phyloP scores from a whole-genome alignment of 192 early-diverging fungal species.

The Coemansia reversa region DNA sequence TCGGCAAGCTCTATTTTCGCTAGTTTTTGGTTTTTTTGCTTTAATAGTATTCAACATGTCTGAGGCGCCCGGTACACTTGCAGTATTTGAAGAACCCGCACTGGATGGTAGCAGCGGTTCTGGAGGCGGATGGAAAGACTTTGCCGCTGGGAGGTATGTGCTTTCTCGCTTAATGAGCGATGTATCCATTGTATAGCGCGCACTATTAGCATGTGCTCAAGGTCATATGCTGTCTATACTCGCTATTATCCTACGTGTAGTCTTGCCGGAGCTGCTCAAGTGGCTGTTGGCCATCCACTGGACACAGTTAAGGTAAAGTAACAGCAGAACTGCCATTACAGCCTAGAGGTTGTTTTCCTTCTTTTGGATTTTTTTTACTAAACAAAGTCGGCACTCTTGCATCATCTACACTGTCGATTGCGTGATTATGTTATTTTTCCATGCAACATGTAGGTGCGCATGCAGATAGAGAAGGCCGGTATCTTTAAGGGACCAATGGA shows the following conservation, averaged over 20 bases:
- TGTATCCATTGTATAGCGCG: background rate
- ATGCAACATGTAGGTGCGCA: conserved; percentile 57
- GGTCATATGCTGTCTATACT: background rate
- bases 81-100: conserved; percentile 9
- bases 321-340: background rate
- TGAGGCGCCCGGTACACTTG: conserved; percentile 17
- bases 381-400: background rate
- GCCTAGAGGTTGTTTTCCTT: background rate
- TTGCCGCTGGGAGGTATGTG: conserved; percentile 63
- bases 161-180: too few species aligned
- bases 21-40: background rate
- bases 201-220: background rate
- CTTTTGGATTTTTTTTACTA: conserved; percentile 5
- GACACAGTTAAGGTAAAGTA: conserved; percentile 74
- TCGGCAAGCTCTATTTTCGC: background rate
- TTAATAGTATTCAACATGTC: conserved; percentile 15
- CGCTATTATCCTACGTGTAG: conserved; percentile 21
- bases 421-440: conserved; percentile 13
- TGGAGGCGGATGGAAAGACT: conserved; percentile 56
- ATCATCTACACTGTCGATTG: conserved; percentile 8
- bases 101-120: conserved; percentile 3
- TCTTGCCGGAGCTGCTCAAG: conserved; percentile 67
- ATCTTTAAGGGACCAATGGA: conserved; percentile 74
- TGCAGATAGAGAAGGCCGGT: conserved; percentile 62
- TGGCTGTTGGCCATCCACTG: conserved; percentile 74